A percentile compares a stretch with the other conserved stretches of the same genome.
These are phyloP conservation scores for Lindgomyces ingoldianus DNA, from an alignment of 495 filamentous ascomycete genomes.

Conservation along the genomic window DNA sequence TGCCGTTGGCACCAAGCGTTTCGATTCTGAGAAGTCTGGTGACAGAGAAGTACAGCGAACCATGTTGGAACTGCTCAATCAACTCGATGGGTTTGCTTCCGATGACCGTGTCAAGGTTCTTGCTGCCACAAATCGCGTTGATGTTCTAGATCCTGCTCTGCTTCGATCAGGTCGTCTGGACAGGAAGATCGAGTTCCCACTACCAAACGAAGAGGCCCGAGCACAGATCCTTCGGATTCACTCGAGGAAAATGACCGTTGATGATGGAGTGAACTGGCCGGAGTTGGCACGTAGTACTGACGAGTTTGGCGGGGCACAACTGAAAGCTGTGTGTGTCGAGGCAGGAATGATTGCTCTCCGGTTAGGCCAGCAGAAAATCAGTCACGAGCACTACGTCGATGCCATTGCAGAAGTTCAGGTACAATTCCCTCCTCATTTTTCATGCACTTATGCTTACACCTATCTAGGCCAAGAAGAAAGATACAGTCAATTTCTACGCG, in stretches of 20 bases:
- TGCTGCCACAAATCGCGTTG: constrained; percentile 95
- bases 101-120: constrained; percentile 99
- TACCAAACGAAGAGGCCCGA: constrained; percentile 97
- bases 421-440: neutral
- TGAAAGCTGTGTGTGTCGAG: constrained; percentile 98
- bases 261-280: constrained; percentile 90
- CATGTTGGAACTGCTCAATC: constrained; percentile 98
- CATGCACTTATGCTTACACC: constrained; percentile 13
- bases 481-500: constrained; percentile 57
- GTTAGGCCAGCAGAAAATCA: constrained; percentile 88
- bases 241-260: constrained; percentile 96
- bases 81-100: constrained; percentile 97
- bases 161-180: constrained; percentile 93
- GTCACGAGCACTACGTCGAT: constrained; percentile 98
- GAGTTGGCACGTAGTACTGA: constrained; percentile 97
- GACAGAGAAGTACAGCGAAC: constrained; percentile 98
- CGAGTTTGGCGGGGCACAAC: constrained; percentile 95
- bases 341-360: constrained; percentile 98
- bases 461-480: constrained; percentile 83
- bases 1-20: constrained; percentile 96
- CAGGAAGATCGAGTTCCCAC: constrained; percentile 98
- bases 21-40: constrained; percentile 97
- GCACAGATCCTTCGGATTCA: constrained; percentile 98
- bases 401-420: constrained; percentile 93
- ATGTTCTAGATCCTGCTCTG: constrained; percentile 93